Conservation (phyloP, 1,284 basidiomycete species). For the Agroathelia rolfsii region DNA sequence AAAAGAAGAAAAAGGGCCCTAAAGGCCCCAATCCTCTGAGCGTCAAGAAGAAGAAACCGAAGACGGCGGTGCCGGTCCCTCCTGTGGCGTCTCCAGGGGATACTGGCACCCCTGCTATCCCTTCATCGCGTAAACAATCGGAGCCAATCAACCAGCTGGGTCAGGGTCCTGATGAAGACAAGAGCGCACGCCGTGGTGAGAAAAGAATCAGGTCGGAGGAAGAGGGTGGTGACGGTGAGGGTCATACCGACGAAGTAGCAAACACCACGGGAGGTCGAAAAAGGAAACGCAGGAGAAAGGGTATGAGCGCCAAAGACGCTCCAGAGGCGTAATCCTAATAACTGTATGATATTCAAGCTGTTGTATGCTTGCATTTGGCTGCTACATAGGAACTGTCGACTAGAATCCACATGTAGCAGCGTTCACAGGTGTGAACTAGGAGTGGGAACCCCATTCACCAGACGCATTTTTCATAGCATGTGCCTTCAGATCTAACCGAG, state of each 20-base stretch:
- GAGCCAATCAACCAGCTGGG: conserved; percentile 28
- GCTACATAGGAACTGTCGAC: no score
- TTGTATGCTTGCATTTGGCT: no score
- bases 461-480: no score
- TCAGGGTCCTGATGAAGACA: conserved; percentile 23
- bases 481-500: no score
- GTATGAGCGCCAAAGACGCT: not conserved
- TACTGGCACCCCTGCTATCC: no score
- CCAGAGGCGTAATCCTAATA: not conserved
- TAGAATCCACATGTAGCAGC: no score
- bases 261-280: conserved; percentile 16
- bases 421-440: no score
- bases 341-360: no score
- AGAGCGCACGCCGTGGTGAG: no score
- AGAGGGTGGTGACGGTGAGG: not conserved
- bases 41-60: conserved; percentile 80
- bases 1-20: conserved; percentile 59
- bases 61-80: conserved; percentile 1
- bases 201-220: no score
- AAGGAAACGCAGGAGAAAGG: conserved; percentile 26
- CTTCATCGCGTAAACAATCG: no score
- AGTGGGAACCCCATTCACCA: no score
- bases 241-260: conserved; percentile 3
- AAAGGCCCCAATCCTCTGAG: conserved; percentile 92
- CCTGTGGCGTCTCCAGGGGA: not conserved